Evolutionary conservation across 2,329 filamentous ascomycete species (phyloP).

Genomic region (Thielaviopsis ethacetica): DNA sequence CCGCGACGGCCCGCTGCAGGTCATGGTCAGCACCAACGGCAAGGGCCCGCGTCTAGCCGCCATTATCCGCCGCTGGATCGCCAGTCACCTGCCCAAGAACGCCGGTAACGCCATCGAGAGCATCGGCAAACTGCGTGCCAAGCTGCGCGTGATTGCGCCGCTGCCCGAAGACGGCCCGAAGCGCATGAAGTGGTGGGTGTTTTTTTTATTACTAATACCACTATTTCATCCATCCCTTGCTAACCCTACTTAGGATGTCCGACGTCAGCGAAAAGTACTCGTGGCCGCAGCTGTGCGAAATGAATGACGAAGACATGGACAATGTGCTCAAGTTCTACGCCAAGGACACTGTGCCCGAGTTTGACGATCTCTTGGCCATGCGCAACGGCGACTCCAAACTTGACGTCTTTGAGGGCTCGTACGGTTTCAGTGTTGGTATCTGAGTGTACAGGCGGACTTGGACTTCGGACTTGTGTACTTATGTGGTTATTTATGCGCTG

Average conservation of each 20-base stretch:
- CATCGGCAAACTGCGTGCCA: conserved; percentile 64
- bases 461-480: background rate
- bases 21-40: conserved; percentile 98
- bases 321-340: conserved; percentile 62
- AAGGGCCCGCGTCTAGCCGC: conserved; percentile 86
- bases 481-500: background rate
- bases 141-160: conserved; percentile 63
- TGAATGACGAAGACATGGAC: conserved; percentile 75
- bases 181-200: conserved; percentile 68
- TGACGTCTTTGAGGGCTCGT: conserved; percentile 43
- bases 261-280: conserved; percentile 77
- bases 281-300: conserved; percentile 66
- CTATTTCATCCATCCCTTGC: too few species aligned
- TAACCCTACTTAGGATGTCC: conserved; percentile 53
- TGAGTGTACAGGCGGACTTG: background rate
- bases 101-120: conserved; percentile 74
- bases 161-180: conserved; percentile 58
- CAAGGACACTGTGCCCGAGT: conserved; percentile 34
- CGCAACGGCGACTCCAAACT: conserved; percentile 28
- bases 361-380: conserved; percentile 39
- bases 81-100: conserved; percentile 55
- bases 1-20: conserved; percentile 84
- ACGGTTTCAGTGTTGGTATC: conserved; percentile 38
- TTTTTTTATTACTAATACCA: background rate
- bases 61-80: conserved; percentile 70